A percentile compares a stretch with the other conserved stretches of the same genome.
These are phyloP conservation scores for Aspergillus sparsus DNA, from an alignment of 495 filamentous ascomycete genomes.

Conservation along the genomic window DNA sequence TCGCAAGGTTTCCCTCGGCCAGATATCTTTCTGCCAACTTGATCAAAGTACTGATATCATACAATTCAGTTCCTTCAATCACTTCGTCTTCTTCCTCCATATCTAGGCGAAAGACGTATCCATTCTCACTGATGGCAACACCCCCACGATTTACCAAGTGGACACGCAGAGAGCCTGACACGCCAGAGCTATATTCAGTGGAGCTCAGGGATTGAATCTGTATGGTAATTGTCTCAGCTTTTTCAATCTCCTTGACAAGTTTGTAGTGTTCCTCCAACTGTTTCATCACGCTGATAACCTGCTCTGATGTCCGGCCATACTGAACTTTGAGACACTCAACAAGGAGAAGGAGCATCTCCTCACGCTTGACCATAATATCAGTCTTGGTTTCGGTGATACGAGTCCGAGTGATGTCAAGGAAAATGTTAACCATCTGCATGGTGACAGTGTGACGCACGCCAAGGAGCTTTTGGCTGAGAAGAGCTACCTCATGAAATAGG, in stretches of 20 bases:
- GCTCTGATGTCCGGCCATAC: slow-evolving; percentile 38
- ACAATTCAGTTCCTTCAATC: slow-evolving; percentile 15
- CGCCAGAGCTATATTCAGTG: slow-evolving; percentile 13
- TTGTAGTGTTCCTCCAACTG: slow-evolving; percentile 38
- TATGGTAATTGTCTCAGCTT: slow-evolving; percentile 18
- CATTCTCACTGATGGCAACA: slow-evolving; percentile 11
- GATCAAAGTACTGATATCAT: slow-evolving; percentile 21
- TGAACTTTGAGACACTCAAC: slow-evolving; percentile 41
- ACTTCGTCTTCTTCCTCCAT: slow-evolving; percentile 24
- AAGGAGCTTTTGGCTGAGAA: slow-evolving; percentile 34
- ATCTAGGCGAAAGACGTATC: slow-evolving; percentile 23
- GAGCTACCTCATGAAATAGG: slow-evolving; percentile 28
- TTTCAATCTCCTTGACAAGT: slow-evolving; percentile 26
- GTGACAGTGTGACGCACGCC: slow-evolving; percentile 34
- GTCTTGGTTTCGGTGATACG: slow-evolving; percentile 34
- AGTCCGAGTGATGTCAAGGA: slow-evolving; percentile 35
- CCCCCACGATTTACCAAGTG: slow-evolving; percentile 15
- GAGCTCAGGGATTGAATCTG: slow-evolving; percentile 19
- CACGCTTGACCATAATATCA: slow-evolving; percentile 40
- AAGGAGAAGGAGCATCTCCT: slow-evolving; percentile 34
- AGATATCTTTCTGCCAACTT: slow-evolving; percentile 26
- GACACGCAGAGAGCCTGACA: slow-evolving; percentile 14
- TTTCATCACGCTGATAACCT: slow-evolving; percentile 33
- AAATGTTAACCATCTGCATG: slow-evolving; percentile 35
- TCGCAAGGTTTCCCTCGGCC: slow-evolving; percentile 26